Percentiles rank a stretch among this genome's conserved stretches.
phyloP scores from a whole-genome alignment of 2,329 filamentous ascomycete genomes.

The Aquanectria penicillioides region DNA sequence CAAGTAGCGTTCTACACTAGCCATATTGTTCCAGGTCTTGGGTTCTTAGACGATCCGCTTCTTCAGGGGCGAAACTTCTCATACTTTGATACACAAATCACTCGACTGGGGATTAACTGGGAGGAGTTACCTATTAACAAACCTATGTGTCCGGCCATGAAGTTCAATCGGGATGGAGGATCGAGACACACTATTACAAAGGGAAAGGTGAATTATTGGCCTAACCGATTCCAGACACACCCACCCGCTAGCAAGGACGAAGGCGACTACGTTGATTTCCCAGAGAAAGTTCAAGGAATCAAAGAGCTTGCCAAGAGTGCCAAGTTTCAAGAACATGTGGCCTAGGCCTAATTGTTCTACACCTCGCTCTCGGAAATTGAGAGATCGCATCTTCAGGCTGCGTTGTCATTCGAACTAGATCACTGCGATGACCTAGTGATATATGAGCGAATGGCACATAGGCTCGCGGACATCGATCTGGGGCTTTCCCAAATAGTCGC shows the following conservation, averaged over 20 bases:
- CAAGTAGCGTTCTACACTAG: slow-evolving; percentile 85
- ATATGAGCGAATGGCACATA: slow-evolving; percentile 74
- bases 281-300: slow-evolving; percentile 71
- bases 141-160: slow-evolving; percentile 79
- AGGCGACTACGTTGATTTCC: slow-evolving; percentile 75
- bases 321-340: slow-evolving; percentile 83
- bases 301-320: slow-evolving; percentile 74
- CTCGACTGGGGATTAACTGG: slow-evolving; percentile 71
- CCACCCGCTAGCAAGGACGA: slow-evolving; percentile 71
- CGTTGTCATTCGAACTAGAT: slow-evolving; percentile 79
- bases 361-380: slow-evolving; percentile 78
- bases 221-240: slow-evolving; percentile 68
- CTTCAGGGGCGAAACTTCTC: slow-evolving; percentile 77
- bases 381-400: slow-evolving; percentile 76
- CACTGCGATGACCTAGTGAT: slow-evolving; percentile 84
- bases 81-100: slow-evolving; percentile 49
- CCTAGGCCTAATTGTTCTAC: slow-evolving; percentile 84
- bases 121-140: slow-evolving; percentile 81
- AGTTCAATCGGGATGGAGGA: slow-evolving; percentile 79
- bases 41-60: slow-evolving; percentile 80
- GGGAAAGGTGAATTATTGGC: slow-evolving; percentile 74
- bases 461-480: slow-evolving; percentile 78
- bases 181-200: slow-evolving; percentile 77
- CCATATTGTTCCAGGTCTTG: slow-evolving; percentile 82
- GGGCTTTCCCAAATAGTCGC: slow-evolving; percentile 75